phyloP scores from a whole-genome alignment of 768 basidiomycete genomes.

The Xerocomellus intermedius region DNA sequence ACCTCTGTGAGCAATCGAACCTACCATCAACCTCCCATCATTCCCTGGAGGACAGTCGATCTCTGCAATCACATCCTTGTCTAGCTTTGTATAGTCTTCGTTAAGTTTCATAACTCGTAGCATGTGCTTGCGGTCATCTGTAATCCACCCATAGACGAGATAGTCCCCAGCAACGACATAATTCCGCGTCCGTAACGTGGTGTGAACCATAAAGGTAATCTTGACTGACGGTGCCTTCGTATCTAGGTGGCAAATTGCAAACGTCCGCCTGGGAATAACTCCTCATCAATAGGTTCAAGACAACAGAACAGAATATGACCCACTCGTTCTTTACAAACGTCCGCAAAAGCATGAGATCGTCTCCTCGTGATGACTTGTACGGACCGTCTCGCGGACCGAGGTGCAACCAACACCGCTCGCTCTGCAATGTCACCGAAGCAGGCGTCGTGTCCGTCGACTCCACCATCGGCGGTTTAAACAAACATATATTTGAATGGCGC shows the following conservation, averaged over 20 bases:
- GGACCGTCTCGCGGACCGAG: conserved; percentile 24
- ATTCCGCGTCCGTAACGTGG: conserved; percentile 23
- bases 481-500: conserved; percentile 30
- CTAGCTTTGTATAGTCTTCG: conserved; percentile 21
- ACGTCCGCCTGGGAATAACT: conserved; percentile 14
- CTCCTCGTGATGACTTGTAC: conserved; percentile 32
- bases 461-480: conserved; percentile 21
- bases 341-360: conserved; percentile 27
- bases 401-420: conserved; percentile 30
- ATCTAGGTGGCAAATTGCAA: conserved; percentile 28
- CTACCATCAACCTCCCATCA: conserved; percentile 28
- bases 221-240: conserved; percentile 27
- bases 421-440: conserved; percentile 27
- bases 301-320: neutral
- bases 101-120: conserved; percentile 31
- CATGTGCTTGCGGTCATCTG: conserved; percentile 28
- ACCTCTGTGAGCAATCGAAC: neutral
- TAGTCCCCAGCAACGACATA: conserved; percentile 25
- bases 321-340: conserved; percentile 29
- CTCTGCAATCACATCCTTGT: conserved; percentile 23
- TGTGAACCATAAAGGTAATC: conserved; percentile 26
- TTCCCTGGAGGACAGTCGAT: conserved; percentile 30
- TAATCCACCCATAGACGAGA: conserved; percentile 31
- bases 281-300: neutral
- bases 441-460: conserved; percentile 1